Conservation (phyloP, 371 early-diverging fungal species). For the Mucor circinelloides region DNA sequence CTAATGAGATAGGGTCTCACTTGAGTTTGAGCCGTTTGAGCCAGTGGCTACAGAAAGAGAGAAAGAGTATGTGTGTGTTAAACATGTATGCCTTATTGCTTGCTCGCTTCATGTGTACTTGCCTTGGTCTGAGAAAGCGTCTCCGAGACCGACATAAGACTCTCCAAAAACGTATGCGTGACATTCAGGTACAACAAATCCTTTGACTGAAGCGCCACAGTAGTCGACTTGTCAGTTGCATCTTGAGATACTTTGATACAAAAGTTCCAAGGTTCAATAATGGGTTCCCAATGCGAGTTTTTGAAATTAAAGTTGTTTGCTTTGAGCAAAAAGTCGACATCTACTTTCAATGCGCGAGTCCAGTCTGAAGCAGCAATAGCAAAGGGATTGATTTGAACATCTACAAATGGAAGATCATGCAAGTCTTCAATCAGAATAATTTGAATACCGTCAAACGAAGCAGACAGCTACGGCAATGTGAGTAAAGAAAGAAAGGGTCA, state of each 20-base stretch:
- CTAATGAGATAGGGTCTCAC: conserved; percentile 70
- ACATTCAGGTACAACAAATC: conserved; percentile 73
- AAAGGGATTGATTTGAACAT: conserved; percentile 68
- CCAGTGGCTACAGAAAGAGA: conserved; percentile 24
- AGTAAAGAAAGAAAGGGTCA: too few relatives aligned
- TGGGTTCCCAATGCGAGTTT: conserved; percentile 92
- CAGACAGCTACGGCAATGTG: conserved; percentile 32
- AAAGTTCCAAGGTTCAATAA: conserved; percentile 79
- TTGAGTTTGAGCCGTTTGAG: conserved; percentile 37
- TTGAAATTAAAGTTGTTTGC: conserved; percentile 87
- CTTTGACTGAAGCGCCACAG: conserved; percentile 56
- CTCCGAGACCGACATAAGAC: conserved; percentile 51
- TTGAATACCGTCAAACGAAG: conserved; percentile 65
- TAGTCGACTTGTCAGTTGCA: conserved; percentile 26
- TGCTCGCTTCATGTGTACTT: too few relatives aligned
- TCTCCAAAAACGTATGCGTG: conserved; percentile 74
- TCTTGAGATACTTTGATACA: conserved; percentile 38
- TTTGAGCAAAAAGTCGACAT: conserved; percentile 68
- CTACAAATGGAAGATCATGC: conserved; percentile 79
- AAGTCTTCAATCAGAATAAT: conserved; percentile 81
- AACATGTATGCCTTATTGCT: background rate
- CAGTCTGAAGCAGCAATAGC: conserved; percentile 72
- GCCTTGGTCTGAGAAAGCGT: conserved; percentile 32
- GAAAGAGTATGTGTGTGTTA: background rate
- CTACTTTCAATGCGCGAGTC: conserved; percentile 71